Base-by-base conservation (phyloP, 768 basidiomycete species). In the Gloeostereum incarnatum region DNA sequence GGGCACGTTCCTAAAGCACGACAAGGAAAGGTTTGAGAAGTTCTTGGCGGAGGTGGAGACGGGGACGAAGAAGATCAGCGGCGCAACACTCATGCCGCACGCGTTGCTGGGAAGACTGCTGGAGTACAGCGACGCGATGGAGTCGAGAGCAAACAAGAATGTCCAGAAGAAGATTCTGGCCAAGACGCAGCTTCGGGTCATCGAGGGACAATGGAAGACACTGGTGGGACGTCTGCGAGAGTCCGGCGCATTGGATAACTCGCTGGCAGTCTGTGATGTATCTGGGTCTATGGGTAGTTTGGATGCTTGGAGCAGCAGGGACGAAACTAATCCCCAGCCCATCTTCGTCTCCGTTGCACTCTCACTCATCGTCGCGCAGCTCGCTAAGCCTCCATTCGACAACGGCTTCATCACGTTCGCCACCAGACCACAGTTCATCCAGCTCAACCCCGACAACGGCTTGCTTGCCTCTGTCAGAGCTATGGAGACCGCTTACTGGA, bases 401-500 rank as follows among this genome's bases (percentile, higher is more conserved):
- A 68, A 71, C 42, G 62, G 64, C 0, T 81, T 84, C 65, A 76
- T 88, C 60, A 79, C 82, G 0, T 86, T 87, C 56, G 78, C 78
- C 0, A 36, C 39, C 0, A 13, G 26, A 0, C 84, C 82, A 0
- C 21, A 68, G 44, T 67, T 76, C 44, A 61, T 78, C 10, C 45
- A 48, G 13, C 52, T 85, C 35, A 71, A 78, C 24, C 60, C 69
- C 1, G 49, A 55, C 4, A 48, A 49, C 37, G 46, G 62, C 2
- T 57, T 80, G 1, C 45, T 40, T 3, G 51, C 61, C 6, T 66
- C 59, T 8, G 58, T 75, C 8, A 9, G 22, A 3, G 27, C 25
- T 0, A 75, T 81, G 60, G 25, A 16, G 0, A 0, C 1, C 0
- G 42, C 63, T 4, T 3, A 47, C 0, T 81, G 77, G 78, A 65